Evolutionary conservation across 257 asterid genomes (phyloP).

Genomic region (Nicotiana benthamiana): DNA sequence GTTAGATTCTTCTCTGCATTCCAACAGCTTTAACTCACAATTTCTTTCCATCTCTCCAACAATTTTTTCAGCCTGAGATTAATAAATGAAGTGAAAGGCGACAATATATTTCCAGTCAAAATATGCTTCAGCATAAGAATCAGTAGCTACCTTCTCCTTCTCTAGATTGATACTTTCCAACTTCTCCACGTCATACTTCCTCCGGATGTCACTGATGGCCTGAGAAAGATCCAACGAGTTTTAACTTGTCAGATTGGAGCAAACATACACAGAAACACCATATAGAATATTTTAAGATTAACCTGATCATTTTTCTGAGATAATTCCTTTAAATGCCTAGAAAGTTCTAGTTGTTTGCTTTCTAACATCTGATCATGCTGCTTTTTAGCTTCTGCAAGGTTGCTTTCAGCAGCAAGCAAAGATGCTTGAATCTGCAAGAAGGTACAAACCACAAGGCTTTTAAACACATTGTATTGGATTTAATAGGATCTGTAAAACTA

Average conservation of each 20-base stretch:
- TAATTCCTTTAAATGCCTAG: slow-evolving; percentile 93
- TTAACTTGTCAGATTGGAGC: slow-evolving; percentile 16
- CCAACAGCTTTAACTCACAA: slow-evolving; percentile 56
- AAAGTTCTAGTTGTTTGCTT: slow-evolving; percentile 77
- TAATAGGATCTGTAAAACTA: slow-evolving; percentile 6
- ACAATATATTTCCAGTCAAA: not conserved
- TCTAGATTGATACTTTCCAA: slow-evolving; percentile 59
- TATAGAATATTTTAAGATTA: not conserved
- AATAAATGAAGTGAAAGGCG: slow-evolving; percentile 13
- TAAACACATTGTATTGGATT: slow-evolving; percentile 13
- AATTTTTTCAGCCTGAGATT: slow-evolving; percentile 57
- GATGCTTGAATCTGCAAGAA: slow-evolving; percentile 53
- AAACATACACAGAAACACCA: slow-evolving; percentile 4
- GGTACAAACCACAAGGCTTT: slow-evolving; percentile 10
- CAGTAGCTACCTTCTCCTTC: slow-evolving; percentile 68
- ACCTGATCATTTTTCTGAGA: slow-evolving; percentile 96
- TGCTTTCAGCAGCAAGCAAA: slow-evolving; percentile 60
- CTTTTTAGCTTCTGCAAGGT: slow-evolving; percentile 80
- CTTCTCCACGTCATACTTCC: slow-evolving; percentile 85
- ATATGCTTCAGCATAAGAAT: not conserved
- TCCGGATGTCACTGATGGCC: slow-evolving; percentile 87
- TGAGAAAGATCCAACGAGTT: slow-evolving; percentile 28
- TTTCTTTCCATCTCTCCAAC: slow-evolving; percentile 55
- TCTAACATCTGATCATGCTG: slow-evolving; percentile 82
- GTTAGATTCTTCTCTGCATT: slow-evolving; percentile 57